Base-by-base conservation (phyloP, 495 filamentous ascomycete species). In the Penicillium pancosmium region DNA sequence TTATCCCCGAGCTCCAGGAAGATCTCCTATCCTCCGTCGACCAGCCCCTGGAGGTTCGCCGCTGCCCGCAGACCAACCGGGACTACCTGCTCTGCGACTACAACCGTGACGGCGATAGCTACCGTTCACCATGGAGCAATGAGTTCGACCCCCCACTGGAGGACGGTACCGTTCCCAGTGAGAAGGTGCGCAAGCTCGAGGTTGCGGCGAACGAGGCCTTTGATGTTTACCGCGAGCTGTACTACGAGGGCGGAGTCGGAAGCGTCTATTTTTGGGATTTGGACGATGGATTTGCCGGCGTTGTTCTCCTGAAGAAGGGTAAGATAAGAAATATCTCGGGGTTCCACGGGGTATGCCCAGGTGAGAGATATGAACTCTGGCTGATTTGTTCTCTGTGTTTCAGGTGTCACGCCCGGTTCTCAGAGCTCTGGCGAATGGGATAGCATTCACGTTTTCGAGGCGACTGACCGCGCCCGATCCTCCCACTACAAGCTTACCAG, bases 61-160 rank as follows among this genome's bases (percentile, higher is more conserved):
- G 89, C 60, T 98, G 94, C 80, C 80, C 82, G 55, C 90, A 92
- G 74, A 91, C 90, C 55, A 91, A 90, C 60, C 89, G 93, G 54
- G 94, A 98, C 78, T 99, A 97, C 78, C 86, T 99, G 41, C 90
- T 97, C 61, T 99, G 94, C 81, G 94, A 99, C 82, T 99, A 98
- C 81, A 99, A 99, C 82, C 92, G 94, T 52, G 94, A 99, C 76
- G 95, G 95, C 52, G 94, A 97, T 74, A 92, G 88, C 77, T 96
- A 96, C 81, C 89, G 94, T 34, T 94, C 90, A 61, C 94, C 94
- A 34, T 99, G 94, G 94, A 93, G 88, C 79, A 97, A 97, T 75
- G 91, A 97, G 75, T 99, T 98, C 70, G 92, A 97, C 68, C 94
- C 93, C 1, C 88, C 88, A 18, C 80, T 93, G 21, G 86, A 87